Evolutionary conservation across 306 rosid species (phyloP).

Genomic region (Lithocarpus polystachyus): DNA sequence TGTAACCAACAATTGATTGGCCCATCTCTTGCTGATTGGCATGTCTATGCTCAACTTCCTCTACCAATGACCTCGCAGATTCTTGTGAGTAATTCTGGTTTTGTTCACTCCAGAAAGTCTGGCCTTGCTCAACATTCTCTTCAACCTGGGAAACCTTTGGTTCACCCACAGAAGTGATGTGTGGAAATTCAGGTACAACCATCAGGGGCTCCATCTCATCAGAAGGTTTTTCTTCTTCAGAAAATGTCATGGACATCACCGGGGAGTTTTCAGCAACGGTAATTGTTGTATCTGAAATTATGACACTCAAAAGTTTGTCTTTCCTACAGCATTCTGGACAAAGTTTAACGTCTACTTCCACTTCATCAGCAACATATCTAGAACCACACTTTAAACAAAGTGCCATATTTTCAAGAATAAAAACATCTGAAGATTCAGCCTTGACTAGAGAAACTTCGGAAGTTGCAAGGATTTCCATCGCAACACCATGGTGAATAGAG

Average conservation of each 20-base stretch:
- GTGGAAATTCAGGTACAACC: conserved; percentile 34
- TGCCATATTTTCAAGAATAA: conserved; percentile 32
- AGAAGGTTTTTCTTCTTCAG: conserved; percentile 35
- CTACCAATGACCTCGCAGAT: conserved; percentile 29
- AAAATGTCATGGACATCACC: conserved; percentile 20
- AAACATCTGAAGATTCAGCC: conserved; percentile 38
- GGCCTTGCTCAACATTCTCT: conserved; percentile 37
- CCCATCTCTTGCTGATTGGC: conserved; percentile 33
- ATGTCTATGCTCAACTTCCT: conserved; percentile 36
- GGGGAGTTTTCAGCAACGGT: conserved; percentile 35
- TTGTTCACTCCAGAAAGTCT: conserved; percentile 37
- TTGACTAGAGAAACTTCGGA: conserved; percentile 38
- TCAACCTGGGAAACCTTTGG: conserved; percentile 35
- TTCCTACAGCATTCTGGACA: conserved; percentile 61
- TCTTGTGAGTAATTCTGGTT: conserved; percentile 36
- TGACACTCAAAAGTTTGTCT: conserved; percentile 32
- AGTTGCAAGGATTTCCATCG: conserved; percentile 33
- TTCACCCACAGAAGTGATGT: conserved; percentile 23
- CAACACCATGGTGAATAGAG: conserved; percentile 19
- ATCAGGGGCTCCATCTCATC: conserved; percentile 25
- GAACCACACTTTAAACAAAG: conserved; percentile 61
- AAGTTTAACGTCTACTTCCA: conserved; percentile 33
- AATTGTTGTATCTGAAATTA: conserved; percentile 32
- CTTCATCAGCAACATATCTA: conserved; percentile 31
- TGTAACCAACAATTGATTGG: conserved; percentile 29